These are phyloP conservation scores for Penicillium sp. DNA, from an alignment of 2,329 filamentous ascomycete species.

Conservation along the genomic window DNA sequence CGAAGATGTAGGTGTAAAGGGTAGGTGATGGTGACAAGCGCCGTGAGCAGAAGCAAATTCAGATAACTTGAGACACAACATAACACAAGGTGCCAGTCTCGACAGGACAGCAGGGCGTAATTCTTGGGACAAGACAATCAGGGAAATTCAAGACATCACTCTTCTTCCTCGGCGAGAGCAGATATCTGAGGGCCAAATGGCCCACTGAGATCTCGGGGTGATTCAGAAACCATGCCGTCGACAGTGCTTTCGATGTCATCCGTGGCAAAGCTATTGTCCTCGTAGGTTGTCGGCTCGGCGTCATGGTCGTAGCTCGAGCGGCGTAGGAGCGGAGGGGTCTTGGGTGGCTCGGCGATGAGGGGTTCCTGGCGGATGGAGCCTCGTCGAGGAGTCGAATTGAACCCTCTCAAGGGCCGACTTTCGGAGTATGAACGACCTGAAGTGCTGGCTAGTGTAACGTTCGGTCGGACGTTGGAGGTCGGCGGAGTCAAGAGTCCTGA, in stretches of 20 bases:
- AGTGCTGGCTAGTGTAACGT: slow-evolving; percentile 47
- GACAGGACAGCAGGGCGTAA: slow-evolving; percentile 2
- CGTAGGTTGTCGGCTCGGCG: slow-evolving; percentile 52
- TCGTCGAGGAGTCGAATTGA: slow-evolving; percentile 29
- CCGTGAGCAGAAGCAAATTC: not conserved
- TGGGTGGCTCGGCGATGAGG: slow-evolving; percentile 35
- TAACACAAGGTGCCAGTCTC: not conserved
- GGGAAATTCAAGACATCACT: slow-evolving; percentile 1
- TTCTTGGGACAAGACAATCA: slow-evolving; percentile 1
- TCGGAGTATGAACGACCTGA: slow-evolving; percentile 34
- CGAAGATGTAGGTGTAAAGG: not conserved
- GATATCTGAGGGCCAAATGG: slow-evolving; percentile 34
- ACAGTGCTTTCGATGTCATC: slow-evolving; percentile 51
- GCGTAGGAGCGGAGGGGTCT: slow-evolving; percentile 56
- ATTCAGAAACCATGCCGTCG: slow-evolving; percentile 39
- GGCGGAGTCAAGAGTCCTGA: slow-evolving; percentile 89
- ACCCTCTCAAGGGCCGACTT: slow-evolving; percentile 34
- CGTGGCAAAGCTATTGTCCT: slow-evolving; percentile 44
- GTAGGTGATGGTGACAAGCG: not conserved
- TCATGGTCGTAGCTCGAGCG: slow-evolving; percentile 59
- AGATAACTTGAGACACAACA: not conserved
- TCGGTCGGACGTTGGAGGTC: slow-evolving; percentile 67
- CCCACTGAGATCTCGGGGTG: slow-evolving; percentile 30
- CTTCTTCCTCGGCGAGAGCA: slow-evolving; percentile 12
- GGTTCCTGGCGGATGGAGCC: slow-evolving; percentile 33